Evolutionary conservation across 2,329 filamentous ascomycete genomes (phyloP).

Genomic region (Monilinia fructigena): DNA sequence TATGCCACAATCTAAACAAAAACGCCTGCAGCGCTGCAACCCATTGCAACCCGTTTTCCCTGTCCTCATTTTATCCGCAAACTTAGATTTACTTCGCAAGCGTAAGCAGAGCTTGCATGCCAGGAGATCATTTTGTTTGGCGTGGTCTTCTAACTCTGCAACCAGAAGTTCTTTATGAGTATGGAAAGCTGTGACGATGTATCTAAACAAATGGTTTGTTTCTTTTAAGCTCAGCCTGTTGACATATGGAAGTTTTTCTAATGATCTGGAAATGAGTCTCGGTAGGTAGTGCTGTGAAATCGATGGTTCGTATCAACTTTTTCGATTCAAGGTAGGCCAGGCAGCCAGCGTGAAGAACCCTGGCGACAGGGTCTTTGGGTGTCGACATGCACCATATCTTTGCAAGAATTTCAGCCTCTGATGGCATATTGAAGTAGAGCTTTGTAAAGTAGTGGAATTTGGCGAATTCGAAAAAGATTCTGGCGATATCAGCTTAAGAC

Average conservation of each 20-base stretch:
- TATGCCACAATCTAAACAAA: background rate
- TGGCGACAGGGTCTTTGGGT: background rate
- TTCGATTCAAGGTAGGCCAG: background rate
- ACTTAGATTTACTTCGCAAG: background rate
- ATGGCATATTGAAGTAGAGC: background rate
- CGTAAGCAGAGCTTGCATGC: background rate
- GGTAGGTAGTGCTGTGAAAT: background rate
- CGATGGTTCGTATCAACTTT: background rate
- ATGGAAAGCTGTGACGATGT: background rate
- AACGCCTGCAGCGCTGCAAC: background rate
- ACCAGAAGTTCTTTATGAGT: background rate
- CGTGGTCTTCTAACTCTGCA: background rate
- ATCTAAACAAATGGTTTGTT: background rate
- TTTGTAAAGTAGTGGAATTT: background rate
- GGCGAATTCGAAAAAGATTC: too few relatives aligned
- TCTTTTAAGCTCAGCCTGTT: background rate
- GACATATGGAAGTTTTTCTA: background rate
- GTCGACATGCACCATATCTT: background rate
- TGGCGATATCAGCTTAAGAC: background rate
- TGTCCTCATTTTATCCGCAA: background rate
- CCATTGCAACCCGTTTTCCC: background rate
- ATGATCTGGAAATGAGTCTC: background rate
- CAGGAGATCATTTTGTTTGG: background rate
- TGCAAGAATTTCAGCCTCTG: background rate
- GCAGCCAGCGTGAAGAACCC: background rate